Percentiles rank a stretch among this genome's conserved stretches.
Conservation (phyloP, 2,329 filamentous ascomycete genomes). For the Fusarium zealandicum region DNA sequence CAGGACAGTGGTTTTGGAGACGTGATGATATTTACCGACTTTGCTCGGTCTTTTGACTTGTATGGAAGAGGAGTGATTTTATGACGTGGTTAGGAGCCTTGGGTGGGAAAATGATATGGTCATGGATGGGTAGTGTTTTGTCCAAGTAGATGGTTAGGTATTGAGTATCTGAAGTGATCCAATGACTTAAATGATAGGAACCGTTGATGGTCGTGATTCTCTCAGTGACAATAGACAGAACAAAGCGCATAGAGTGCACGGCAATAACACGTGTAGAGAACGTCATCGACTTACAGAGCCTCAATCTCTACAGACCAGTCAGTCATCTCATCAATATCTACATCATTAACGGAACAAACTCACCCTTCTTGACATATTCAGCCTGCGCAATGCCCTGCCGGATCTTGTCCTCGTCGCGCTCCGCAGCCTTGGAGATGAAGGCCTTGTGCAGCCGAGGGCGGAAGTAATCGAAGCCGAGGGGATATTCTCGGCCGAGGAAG, state of each 20-base stretch:
- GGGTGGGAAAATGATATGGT: constrained; percentile 1
- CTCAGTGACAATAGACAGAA: too few relatives aligned
- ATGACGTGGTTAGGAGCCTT: not conserved
- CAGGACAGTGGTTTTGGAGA: constrained; percentile 14
- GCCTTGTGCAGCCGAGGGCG: constrained; percentile 81
- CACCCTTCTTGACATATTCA: constrained; percentile 91
- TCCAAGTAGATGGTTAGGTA: constrained; percentile 2
- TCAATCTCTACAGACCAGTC: constrained; percentile 74
- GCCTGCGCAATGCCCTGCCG: constrained; percentile 76
- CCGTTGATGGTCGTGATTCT: not conserved
- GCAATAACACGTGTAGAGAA: not conserved
- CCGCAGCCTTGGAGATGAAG: constrained; percentile 76
- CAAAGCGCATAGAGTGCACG: too few relatives aligned
- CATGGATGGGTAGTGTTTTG: not conserved
- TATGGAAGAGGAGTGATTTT: not conserved
- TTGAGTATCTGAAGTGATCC: constrained; percentile 2
- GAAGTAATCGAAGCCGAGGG: constrained; percentile 82
- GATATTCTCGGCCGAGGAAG: constrained; percentile 84
- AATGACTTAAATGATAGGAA: not conserved
- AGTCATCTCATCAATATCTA: constrained; percentile 7
- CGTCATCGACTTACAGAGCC: constrained; percentile 72
- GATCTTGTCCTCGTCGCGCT: constrained; percentile 79
- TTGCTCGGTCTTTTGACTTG: not conserved
- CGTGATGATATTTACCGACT: not conserved
- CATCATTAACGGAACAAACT: constrained; percentile 3